Evolutionary conservation across 1,284 basidiomycete species (phyloP), one percentile per base, ranked within the genome.

Genomic region (Apiotrichum gamsii): DNA sequence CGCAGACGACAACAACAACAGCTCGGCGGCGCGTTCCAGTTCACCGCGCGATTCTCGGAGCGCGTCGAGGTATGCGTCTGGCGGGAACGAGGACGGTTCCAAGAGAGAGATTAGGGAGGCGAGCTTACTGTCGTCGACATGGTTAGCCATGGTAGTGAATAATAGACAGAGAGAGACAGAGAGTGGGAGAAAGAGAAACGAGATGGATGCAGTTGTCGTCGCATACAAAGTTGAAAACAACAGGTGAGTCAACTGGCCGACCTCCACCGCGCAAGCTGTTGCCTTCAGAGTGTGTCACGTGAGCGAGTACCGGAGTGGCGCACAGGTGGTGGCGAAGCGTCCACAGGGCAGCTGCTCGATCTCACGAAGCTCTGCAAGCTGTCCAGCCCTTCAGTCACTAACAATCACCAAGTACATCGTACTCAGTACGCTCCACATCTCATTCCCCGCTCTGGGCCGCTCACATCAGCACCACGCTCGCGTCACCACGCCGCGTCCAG

Each of bases 41-140:
- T 88, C 74, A 11, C 86, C 86, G 29, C 80, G 69, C 29, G 74
- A 75, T 38, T 75, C 64, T 5, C 82, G 72, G 3, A 91, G 76
- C 0, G 83, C 78, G 39, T 84, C 78, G 6, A 88, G 68, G 8
- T 61, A 64, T 25, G 56, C 47, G 11, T 61, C 62, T 13, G 51
- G 35, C 1, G 65, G 50, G 48, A 59, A 70, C 1, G 58, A 48
- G 6, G 64, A 53, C 2, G 70, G 70, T 31, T 67, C 67, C 33
- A 72, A 60, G 16, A 70, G 44, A 0, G 65, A 60, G 1, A 60
- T 57, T 13, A 72, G 65, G 8, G 59, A 40, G 2, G 63, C 68
- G n/a, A 72, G 45, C 24, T 61, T 57, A 2, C 60, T 63, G 39
- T 67, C 65, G 21, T 28, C 25, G n/a, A n/a, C n/a, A n/a, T n/a